These are phyloP conservation scores for Stagonosporopsis tanaceti DNA, from an alignment of 2,329 filamentous ascomycete genomes.

Conservation along the genomic window DNA sequence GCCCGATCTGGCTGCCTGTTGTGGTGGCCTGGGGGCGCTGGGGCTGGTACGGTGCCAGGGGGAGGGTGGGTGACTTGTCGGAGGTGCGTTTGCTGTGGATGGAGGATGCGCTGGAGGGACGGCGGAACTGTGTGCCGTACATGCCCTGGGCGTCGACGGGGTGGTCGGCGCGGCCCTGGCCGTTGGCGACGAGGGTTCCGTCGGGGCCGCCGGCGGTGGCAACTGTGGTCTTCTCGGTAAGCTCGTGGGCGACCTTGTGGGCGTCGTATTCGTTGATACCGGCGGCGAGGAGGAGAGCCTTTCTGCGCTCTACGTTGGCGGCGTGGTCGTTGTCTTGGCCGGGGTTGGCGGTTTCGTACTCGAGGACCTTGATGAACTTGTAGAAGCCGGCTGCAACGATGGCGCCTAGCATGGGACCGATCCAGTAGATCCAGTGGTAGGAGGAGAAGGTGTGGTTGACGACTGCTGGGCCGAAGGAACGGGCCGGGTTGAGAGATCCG, in stretches of 20 bases:
- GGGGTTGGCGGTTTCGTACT: slow-evolving; percentile 44
- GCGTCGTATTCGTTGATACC: slow-evolving; percentile 30
- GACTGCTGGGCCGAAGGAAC: slow-evolving; percentile 55
- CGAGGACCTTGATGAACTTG: slow-evolving; percentile 51
- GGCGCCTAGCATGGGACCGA: slow-evolving; percentile 52
- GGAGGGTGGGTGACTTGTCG: slow-evolving; percentile 5
- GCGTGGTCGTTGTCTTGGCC: slow-evolving; percentile 35
- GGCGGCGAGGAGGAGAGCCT: slow-evolving; percentile 24
- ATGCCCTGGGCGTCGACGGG: slow-evolving; percentile 12
- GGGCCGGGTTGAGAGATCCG: slow-evolving; percentile 54
- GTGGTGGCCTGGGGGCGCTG: slow-evolving; percentile 19
- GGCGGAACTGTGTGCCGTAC: slow-evolving; percentile 24
- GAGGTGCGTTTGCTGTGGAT: slow-evolving; percentile 19
- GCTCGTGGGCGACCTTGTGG: slow-evolving; percentile 24
- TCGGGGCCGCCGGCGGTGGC: slow-evolving; percentile 16
- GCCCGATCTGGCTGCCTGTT: slow-evolving; percentile 21
- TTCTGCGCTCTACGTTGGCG: slow-evolving; percentile 20
- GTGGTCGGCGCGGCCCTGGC: slow-evolving; percentile 16
- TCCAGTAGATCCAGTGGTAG: slow-evolving; percentile 52
- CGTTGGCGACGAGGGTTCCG: slow-evolving; percentile 17
- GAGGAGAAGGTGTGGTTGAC: slow-evolving; percentile 46
- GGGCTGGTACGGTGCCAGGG: slow-evolving; percentile 6
- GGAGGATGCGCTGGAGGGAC: slow-evolving; percentile 1
- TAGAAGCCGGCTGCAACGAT: slow-evolving; percentile 59
- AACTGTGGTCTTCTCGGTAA: slow-evolving; percentile 20